phyloP scores from a whole-genome alignment of 345 rosid genomes.

The Salix purpurea region DNA sequence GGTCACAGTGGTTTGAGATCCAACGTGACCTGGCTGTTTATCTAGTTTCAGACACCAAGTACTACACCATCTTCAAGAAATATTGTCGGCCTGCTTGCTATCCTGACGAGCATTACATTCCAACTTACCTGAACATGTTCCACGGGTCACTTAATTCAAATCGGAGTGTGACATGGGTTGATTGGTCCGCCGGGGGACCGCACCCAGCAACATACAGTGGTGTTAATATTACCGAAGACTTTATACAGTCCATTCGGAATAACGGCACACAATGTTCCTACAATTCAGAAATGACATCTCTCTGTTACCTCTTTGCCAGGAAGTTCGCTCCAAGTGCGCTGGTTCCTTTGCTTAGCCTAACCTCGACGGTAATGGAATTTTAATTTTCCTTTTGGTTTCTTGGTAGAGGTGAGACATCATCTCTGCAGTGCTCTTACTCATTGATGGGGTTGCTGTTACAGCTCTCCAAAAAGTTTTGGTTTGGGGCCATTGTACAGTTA shows the following conservation, averaged over 20 bases:
- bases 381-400: conserved; percentile 4
- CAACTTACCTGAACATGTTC: conserved; percentile 77
- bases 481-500: conserved; percentile 8
- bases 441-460: conserved; percentile 2
- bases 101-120: conserved; percentile 90
- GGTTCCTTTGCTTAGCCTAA: conserved; percentile 66
- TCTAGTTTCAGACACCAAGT: conserved; percentile 63
- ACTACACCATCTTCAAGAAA: conserved; percentile 57
- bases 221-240: conserved; percentile 52
- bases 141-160: conserved; percentile 65
- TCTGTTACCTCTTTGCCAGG: conserved; percentile 84
- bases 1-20: conserved; percentile 94
- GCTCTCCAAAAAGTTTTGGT: conserved; percentile 15
- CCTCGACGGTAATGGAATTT: conserved; percentile 62
- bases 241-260: conserved; percentile 60
- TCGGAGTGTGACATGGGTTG: conserved; percentile 80
- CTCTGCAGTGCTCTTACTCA: neutral
- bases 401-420: neutral
- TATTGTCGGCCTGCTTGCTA: conserved; percentile 88
- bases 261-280: conserved; percentile 60
- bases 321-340: conserved; percentile 76
- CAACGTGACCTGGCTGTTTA: conserved; percentile 60
- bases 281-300: conserved; percentile 55
- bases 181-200: conserved; percentile 88
- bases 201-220: conserved; percentile 65